Evolutionary conservation across 2,329 filamentous ascomycete genomes (phyloP).

Genomic region (Byssothecium circinans): DNA sequence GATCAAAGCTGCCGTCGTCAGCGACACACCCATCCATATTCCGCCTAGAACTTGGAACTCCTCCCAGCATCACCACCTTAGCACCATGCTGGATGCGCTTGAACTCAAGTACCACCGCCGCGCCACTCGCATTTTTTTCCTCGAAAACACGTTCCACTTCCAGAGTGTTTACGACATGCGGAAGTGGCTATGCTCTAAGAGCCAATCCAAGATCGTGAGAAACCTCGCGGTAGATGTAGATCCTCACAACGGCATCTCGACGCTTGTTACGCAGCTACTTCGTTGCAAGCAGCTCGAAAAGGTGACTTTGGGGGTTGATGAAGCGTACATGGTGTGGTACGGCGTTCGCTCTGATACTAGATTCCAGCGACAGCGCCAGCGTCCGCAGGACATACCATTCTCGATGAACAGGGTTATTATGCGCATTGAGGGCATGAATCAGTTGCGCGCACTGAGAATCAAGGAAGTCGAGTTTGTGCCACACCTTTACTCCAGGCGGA

Average conservation of each 20-base stretch:
- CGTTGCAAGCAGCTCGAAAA: slow-evolving; percentile 13
- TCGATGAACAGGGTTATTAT: slow-evolving; percentile 12
- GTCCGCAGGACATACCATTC: slow-evolving; percentile 8
- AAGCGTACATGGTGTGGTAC: slow-evolving; percentile 9
- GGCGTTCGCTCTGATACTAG: neutral
- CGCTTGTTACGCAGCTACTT: neutral
- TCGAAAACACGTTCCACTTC: too few relatives aligned
- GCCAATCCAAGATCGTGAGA: neutral
- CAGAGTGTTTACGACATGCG: too few relatives aligned
- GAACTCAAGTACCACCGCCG: too few relatives aligned
- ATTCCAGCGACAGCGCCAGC: slow-evolving; percentile 1
- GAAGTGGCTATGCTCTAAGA: too few relatives aligned
- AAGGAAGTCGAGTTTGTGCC: slow-evolving; percentile 18
- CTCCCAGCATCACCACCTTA: too few relatives aligned
- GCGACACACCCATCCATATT: too few relatives aligned
- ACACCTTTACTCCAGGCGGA: slow-evolving; percentile 2
- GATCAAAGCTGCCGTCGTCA: too few relatives aligned
- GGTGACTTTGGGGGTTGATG: slow-evolving; percentile 27
- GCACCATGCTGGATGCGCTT: too few relatives aligned
- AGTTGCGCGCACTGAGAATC: slow-evolving; percentile 16
- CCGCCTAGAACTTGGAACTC: too few relatives aligned
- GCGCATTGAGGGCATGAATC: slow-evolving; percentile 17
- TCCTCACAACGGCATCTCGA: neutral
- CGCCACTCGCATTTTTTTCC: too few relatives aligned
- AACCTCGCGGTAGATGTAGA: neutral